Base-by-base conservation (phyloP, 495 filamentous ascomycete species). In the Lasiosphaeris hirsuta region DNA sequence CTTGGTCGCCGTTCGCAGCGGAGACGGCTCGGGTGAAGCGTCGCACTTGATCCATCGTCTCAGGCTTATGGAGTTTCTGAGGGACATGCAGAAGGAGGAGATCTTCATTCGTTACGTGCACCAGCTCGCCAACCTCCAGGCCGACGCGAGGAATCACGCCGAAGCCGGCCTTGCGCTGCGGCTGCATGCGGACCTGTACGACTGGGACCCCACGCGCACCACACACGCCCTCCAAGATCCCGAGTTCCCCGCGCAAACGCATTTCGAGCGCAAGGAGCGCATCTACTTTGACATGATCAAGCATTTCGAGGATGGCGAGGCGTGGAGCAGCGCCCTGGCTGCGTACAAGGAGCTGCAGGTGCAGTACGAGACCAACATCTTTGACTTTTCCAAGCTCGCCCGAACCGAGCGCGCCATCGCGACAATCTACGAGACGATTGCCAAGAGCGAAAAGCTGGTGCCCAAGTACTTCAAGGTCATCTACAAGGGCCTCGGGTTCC, bases 31-130 rank as follows among this genome's bases (percentile, higher is more conserved):
- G 1, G 84, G 84, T 35, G 90, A 95, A 61, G 89, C 91, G 13
- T 86, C 85, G 43, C 82, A 86, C 56, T 83, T 91, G 48, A 86
- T 95, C 66, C 89, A 97, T 68, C 90, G 90, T 1, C 78, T 97
- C 45, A 84, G 90, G 63, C 73, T 98, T 38, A 96, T 97, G 94
- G 90, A 96, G 61, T 97, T 96, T 74, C 82, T 97, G 70, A 86
- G 90, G 67, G 93, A 97, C 67, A 94, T 96, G 90, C 89, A 93
- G 61, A 95, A 95, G 65, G 92, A 96, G 69, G 92, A 96, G 66
- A 96, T 97, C 59, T 99, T 92, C 69, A 89, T 96, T 61, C 87
- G 91, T 56, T 97, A 97, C 66, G 92, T 97, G 19, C 95, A 99
- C 66, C 91, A 96, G 68, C 79, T 99, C 3, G 90, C 91, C 10